Conservation (phyloP, 345 rosid genomes). For the Ailanthus altissimus region DNA sequence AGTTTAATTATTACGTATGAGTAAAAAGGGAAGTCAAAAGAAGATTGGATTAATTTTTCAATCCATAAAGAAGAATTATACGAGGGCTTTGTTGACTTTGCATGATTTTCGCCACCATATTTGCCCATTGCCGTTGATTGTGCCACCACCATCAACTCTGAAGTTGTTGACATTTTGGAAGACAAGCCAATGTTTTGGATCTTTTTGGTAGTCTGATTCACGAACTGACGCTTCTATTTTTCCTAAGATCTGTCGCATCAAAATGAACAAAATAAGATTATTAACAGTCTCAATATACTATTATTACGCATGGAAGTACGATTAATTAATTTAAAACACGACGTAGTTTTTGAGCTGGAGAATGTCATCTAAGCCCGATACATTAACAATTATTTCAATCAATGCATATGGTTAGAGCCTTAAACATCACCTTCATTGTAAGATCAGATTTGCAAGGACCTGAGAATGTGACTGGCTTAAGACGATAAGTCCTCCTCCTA, state of each 20-base stretch:
- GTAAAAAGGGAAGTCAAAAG: too few relatives aligned
- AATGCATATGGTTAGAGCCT: too few relatives aligned
- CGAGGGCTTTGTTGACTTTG: slow-evolving; percentile 70
- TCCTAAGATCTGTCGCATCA: slow-evolving; percentile 55
- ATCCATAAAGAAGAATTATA: slow-evolving; percentile 26
- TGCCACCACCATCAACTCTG: slow-evolving; percentile 80
- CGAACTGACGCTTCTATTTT: slow-evolving; percentile 59
- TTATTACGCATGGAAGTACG: too few relatives aligned
- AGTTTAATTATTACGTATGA: too few relatives aligned
- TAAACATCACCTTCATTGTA: slow-evolving; percentile 50
- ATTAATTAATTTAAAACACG: too few relatives aligned
- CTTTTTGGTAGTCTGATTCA: slow-evolving; percentile 49
- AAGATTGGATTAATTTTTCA: too few relatives aligned
- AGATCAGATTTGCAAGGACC: slow-evolving; percentile 77
- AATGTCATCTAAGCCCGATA: too few relatives aligned
- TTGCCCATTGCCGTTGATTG: slow-evolving; percentile 76
- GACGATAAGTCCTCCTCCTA: slow-evolving; percentile 43
- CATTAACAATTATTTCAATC: too few relatives aligned
- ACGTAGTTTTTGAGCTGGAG: too few relatives aligned
- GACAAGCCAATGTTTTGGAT: slow-evolving; percentile 56
- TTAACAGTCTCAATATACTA: too few relatives aligned
- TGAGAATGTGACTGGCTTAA: slow-evolving; percentile 65
- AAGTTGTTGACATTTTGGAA: slow-evolving; percentile 55
- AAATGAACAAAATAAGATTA: too few relatives aligned
- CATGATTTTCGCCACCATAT: slow-evolving; percentile 90